phyloP scores from a whole-genome alignment of 1,284 basidiomycete genomes.

The Kalmanozyma brasiliensis region DNA sequence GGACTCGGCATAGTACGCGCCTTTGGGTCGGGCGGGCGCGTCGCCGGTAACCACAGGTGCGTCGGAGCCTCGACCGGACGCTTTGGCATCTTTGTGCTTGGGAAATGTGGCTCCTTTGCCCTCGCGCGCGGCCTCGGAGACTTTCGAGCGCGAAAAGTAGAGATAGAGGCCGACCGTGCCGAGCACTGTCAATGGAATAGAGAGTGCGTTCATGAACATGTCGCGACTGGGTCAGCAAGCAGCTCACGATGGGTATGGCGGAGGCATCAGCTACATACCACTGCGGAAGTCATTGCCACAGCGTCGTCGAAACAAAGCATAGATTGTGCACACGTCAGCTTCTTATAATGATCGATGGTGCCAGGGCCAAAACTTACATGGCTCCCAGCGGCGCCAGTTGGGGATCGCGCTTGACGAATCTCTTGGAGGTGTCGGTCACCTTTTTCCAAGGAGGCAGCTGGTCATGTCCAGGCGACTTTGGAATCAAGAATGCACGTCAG shows the following conservation, averaged over 20 bases:
- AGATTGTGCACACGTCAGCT: too few relatives aligned
- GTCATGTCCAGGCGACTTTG: constrained; percentile 23
- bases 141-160: constrained; percentile 33
- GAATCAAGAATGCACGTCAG: not conserved
- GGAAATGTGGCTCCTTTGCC: constrained; percentile 4
- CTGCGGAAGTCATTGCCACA: too few relatives aligned
- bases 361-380: constrained; percentile 18
- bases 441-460: constrained; percentile 17
- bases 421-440: constrained; percentile 9
- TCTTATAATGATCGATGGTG: not conserved
- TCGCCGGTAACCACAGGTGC: constrained; percentile 10
- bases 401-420: constrained; percentile 36
- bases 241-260: too few relatives aligned
- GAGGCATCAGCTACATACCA: too few relatives aligned
- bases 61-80: constrained; percentile 16
- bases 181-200: constrained; percentile 5
- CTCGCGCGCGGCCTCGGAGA: constrained; percentile 7
- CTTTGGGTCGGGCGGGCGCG: not conserved
- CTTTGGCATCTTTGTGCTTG: constrained; percentile 22
- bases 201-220: too few relatives aligned
- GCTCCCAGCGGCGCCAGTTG: constrained; percentile 28
- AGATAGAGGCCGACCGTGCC: constrained; percentile 28
- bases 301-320: too few relatives aligned
- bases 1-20: constrained; percentile 19
- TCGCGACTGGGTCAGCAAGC: too few relatives aligned